Conservation (phyloP, 2,329 filamentous ascomycete genomes). For the Pseudopyricularia javanii region DNA sequence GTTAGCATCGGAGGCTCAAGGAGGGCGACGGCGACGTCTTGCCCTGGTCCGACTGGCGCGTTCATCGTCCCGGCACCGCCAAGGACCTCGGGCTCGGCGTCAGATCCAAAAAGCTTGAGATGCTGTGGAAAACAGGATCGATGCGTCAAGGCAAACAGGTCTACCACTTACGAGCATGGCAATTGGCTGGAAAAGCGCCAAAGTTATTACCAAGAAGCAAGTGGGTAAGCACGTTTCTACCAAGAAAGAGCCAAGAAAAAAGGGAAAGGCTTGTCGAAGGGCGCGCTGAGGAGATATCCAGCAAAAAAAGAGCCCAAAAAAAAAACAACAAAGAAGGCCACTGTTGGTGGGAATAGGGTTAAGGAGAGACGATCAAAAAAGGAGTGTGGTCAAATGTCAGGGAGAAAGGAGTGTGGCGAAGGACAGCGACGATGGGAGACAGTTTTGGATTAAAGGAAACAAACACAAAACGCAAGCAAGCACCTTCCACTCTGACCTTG, state of each 20-base stretch:
- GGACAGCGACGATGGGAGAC: not conserved
- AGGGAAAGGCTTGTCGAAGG: not conserved
- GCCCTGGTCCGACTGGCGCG: not conserved
- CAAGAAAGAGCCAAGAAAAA: not conserved
- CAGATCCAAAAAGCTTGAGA: no score
- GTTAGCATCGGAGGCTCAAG: not conserved
- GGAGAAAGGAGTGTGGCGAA: not conserved
- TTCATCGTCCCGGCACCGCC: no score
- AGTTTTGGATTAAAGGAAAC: not conserved
- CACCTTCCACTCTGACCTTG: no score
- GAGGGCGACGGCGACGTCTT: not conserved
- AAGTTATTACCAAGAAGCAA: not conserved
- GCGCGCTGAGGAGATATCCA: not conserved
- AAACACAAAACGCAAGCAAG: no score
- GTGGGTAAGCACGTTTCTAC: not conserved
- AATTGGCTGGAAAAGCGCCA: not conserved
- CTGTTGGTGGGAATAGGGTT: not conserved
- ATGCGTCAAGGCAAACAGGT: no score
- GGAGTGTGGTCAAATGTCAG: not conserved
- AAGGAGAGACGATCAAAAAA: not conserved
- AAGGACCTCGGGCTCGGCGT: no score
- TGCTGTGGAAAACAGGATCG: no score
- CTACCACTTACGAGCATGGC: not conserved
- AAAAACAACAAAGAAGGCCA: conserved; percentile 1
- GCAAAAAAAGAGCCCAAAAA: not conserved